Base-by-base conservation (phyloP, 2,329 filamentous ascomycete genomes). In the Laburnicola sp. region DNA sequence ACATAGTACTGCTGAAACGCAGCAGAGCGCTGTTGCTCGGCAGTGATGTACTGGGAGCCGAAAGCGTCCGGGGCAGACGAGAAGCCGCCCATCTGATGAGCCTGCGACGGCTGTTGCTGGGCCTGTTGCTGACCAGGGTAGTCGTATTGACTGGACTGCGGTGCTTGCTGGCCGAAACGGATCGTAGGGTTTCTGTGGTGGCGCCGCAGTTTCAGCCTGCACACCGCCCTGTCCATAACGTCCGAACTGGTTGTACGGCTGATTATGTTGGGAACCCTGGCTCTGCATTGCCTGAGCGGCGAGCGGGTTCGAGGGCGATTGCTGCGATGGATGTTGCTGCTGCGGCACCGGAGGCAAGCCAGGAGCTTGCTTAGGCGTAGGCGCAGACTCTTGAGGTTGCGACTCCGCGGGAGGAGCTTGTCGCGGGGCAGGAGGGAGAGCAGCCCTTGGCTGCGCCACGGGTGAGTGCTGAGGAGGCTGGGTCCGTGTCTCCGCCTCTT, bases 401-500 rank as follows among this genome's bases (percentile, higher is more conserved):
- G 72, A 45, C 53, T 80, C 75, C 22, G 74, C 70, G 23, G 71
- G 70, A 23, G 70, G 59, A 27, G 70, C 66, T 60, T 78, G 76
- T 34, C 77, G 75, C 38, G 77, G 76, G 21, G 82, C 85, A 32
- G 92, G 92, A 59, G 94, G 93, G 25, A 97, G 82, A 9, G 93
- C 89, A 56, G 94, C 87, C 64, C 92, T 86, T 56, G 94, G 93
- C 60, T 89, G 86, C 47, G 90, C 82, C 56, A 93, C 85, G 31
- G 94, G 94, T 16, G 94, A 97, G 70, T 96, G 92, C 60, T 93
- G 90, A 26, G 93, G 93, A 56, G 93, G 91, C 69, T 97, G 93
- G 59, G 90, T 86, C 66, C 93, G 87, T 49, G 94, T 97, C 80
- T 97, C 93, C 35, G 93, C 86, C 74, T 97, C 91, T 76, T 99